Evolutionary conservation across 306 rosid species (phyloP).

Genomic region (Gleditsia sinensis): DNA sequence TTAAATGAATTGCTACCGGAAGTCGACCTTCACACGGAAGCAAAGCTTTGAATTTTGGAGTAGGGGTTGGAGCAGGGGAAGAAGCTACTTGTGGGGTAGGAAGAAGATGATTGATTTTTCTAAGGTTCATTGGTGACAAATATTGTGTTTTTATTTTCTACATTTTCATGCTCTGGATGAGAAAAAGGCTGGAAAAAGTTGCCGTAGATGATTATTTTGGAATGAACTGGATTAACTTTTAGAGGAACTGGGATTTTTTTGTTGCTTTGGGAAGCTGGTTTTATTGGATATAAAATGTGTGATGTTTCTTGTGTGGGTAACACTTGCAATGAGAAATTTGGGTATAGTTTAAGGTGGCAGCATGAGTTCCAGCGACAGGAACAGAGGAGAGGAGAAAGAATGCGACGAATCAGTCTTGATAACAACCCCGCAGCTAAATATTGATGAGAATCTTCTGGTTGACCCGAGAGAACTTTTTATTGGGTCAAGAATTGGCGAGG

Average conservation of each 20-base stretch:
- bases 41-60: slow-evolving; percentile 46
- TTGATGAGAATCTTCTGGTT: slow-evolving; percentile 78
- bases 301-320: slow-evolving; percentile 23
- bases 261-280: slow-evolving; percentile 38
- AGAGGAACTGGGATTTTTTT: slow-evolving; percentile 37
- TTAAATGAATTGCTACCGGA: slow-evolving; percentile 43
- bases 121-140: too few species aligned
- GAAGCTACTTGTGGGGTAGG: slow-evolving; percentile 22
- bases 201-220: slow-evolving; percentile 44
- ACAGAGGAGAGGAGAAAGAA: slow-evolving; percentile 49
- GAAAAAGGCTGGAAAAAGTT: slow-evolving; percentile 23
- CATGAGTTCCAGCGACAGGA: slow-evolving; percentile 72
- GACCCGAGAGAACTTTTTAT: slow-evolving; percentile 81
- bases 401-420: slow-evolving; percentile 23
- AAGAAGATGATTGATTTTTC: too few species aligned
- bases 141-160: background rate
- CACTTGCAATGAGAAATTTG: slow-evolving; percentile 56
- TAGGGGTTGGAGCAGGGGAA: slow-evolving; percentile 13
- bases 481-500: slow-evolving; percentile 85
- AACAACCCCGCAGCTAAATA: slow-evolving; percentile 50
- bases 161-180: slow-evolving; percentile 19
- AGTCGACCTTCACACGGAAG: slow-evolving; percentile 65
- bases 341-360: slow-evolving; percentile 70
- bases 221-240: slow-evolving; percentile 6
- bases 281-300: slow-evolving; percentile 34